Evolutionary conservation across 208 protist species (phyloP).

Genomic region (Wallacemonas sp.): DNA sequence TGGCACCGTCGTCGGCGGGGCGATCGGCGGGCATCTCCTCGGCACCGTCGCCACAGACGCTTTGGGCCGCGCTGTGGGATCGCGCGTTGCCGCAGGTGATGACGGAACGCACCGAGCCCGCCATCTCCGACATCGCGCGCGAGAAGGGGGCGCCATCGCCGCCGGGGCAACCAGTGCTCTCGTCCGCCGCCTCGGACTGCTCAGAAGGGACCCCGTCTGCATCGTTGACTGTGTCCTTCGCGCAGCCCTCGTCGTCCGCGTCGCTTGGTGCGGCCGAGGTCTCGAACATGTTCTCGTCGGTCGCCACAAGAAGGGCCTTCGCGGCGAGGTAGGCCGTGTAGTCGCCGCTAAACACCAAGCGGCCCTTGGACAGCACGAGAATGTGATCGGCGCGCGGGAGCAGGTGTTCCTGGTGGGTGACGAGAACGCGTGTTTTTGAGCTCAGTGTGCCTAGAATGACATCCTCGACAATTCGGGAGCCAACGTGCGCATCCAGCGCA

Average conservation of each 20-base stretch:
- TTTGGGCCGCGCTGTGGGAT: constrained; percentile 8
- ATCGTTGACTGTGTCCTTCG: background rate
- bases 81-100: no score
- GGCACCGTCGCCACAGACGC: constrained; percentile 1
- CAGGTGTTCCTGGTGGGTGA: constrained; percentile 95
- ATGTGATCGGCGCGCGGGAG: constrained; percentile 80
- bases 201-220: no score
- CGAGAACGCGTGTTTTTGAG: constrained; percentile 89
- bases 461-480: constrained; percentile 45
- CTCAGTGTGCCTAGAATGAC: constrained; percentile 58
- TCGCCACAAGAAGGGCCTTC: background rate
- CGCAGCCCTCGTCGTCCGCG: constrained; percentile 13
- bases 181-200: no score
- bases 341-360: constrained; percentile 48
- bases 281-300: background rate
- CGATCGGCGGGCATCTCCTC: no score
- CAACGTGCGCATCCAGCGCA: constrained; percentile 92
- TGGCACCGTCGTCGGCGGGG: constrained; percentile 2
- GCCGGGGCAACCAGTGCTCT: no score
- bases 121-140: background rate
- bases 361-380: constrained; percentile 74
- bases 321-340: constrained; percentile 37
- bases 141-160: background rate
- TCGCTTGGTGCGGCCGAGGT: background rate
- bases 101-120: background rate